Evolutionary conservation across 768 basidiomycete species (phyloP), one percentile per base, ranked within the genome.

Genomic region (Hypsizygus marmoreus): DNA sequence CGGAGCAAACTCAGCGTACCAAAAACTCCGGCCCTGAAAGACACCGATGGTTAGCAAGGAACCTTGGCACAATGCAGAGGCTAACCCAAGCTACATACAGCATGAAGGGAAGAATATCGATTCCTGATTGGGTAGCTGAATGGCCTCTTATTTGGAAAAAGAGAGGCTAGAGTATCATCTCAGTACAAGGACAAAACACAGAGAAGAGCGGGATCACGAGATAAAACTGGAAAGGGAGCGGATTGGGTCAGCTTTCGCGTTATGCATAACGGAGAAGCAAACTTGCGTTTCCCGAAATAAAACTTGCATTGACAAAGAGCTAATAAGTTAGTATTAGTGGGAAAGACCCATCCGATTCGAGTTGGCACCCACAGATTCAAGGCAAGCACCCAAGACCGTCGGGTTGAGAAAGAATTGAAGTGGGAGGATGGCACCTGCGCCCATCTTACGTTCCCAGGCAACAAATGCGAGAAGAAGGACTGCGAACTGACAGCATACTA

Each of bases 71-170:
- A 43, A 26, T 10, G 14, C 32, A 29, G n/a, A 43, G 32, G 25
- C 20, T 41, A 42, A 47, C n/a, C n/a, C n/a, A n/a, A n/a, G 64
- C 57, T 31, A 67, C 57, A 10, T 56, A 54, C 40, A 68, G 43
- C 62, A 68, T 65, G 59, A 65, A 71, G 1, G 68, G 63, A 12
- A 74, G 56, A 45, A 72, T 71, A 54, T 71, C 66, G 38, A 73
- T 62, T 26, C 71, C 72, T 7, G 63, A 61, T 45, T 66, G 60
- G 28, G 64, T 65, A 2, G 72, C 65, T 1, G 66, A 56, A 43
- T 65, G 68, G 14, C 63, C 63, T 30, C 57, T 59, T 13, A 51
- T 42, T 57, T 71, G 66, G 44, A 63, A 69, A 53, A 58, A 61
- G 64, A 54, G 12, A 57, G 65, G 46, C 43, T 42, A 33, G 30